Evolutionary conservation across 2,329 filamentous ascomycete genomes (phyloP), one percentile per base, ranked within the genome.

Genomic region (Calonectria naviculata): DNA sequence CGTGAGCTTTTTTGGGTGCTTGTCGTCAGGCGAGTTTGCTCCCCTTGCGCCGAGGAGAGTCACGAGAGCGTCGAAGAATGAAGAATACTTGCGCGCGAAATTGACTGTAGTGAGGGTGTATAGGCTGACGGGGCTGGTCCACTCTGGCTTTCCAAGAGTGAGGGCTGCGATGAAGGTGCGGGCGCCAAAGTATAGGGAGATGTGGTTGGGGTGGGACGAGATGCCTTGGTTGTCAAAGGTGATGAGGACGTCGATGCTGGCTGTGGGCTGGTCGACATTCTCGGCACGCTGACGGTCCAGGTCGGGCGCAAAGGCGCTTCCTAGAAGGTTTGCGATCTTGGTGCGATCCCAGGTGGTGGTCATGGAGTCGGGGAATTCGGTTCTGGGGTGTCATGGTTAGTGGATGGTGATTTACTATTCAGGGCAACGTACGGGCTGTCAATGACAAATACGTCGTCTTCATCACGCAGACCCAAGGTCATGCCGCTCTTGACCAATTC

Each of bases 151-250:
- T 67, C 89, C 89, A 61, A 89, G 88, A 82, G 93, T 90, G 62
- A 98, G 87, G 9, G 87, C 83, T 63, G 88, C 85, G 65, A 97
- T 82, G 81, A 98, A 98, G 60, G 89, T 83, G 54, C 90, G 89
- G 8, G 95, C 94, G 68, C 96, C 97, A 81, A 94, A 89, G 85
- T 95, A 95, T 10, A 98, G 90, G 7, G 95, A 95, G 73, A 94
- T 93, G 85, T 99, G 97, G 86, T 99, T 99, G 26, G 95, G 95
- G 83, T 99, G 97, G 49, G 90, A 90, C 70, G 95, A 98, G 60
- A 99, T 88, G 70, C 97, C 97, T 60, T 84, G 74, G n/a, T 83
- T 81, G 85, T 99, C 97, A 81, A 99, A 99, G 34, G 97, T 99
- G 75, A 99, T 87, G 76, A 99, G 89, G 31, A 93, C 89, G 83